Conservation (phyloP, 495 filamentous ascomycete species). For the Cercophora scortea region DNA sequence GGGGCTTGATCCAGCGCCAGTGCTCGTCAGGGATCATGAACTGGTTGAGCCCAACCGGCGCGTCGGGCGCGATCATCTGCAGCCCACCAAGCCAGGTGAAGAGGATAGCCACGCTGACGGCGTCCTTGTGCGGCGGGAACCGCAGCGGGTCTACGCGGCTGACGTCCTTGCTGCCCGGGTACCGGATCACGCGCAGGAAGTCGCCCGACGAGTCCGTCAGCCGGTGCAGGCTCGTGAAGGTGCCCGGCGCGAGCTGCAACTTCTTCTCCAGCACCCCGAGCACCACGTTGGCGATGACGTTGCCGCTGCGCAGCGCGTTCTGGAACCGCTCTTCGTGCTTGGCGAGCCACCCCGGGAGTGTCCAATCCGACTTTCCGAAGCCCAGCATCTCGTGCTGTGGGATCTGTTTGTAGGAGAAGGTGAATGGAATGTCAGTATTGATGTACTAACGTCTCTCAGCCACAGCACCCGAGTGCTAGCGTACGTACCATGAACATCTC, state of each 20-base stretch:
- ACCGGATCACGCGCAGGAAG: not conserved
- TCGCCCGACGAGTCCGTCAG: not conserved
- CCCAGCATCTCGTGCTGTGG: not conserved
- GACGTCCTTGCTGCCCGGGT: not conserved
- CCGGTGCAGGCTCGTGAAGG: not conserved
- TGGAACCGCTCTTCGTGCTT: not conserved
- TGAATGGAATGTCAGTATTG: not conserved
- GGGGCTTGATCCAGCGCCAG: not conserved
- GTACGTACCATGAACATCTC: too few species aligned
- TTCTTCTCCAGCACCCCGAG: not conserved
- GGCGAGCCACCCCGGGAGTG: not conserved
- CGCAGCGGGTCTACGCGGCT: not conserved
- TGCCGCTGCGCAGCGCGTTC: not conserved
- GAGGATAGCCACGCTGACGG: not conserved
- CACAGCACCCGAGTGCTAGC: too few species aligned
- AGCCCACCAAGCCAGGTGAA: conserved; percentile 1
- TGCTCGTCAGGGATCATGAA: not conserved
- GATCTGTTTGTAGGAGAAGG: not conserved
- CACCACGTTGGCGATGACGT: not conserved
- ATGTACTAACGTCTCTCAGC: too few species aligned
- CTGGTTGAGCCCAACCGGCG: not conserved
- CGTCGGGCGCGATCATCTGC: not conserved
- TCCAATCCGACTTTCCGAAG: not conserved
- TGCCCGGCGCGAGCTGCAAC: not conserved
- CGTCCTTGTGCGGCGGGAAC: not conserved